Percentiles rank a stretch among this genome's conserved stretches.
phyloP scores from a whole-genome alignment of 805 yeast genomes.

The Pichia cephalocereana region DNA sequence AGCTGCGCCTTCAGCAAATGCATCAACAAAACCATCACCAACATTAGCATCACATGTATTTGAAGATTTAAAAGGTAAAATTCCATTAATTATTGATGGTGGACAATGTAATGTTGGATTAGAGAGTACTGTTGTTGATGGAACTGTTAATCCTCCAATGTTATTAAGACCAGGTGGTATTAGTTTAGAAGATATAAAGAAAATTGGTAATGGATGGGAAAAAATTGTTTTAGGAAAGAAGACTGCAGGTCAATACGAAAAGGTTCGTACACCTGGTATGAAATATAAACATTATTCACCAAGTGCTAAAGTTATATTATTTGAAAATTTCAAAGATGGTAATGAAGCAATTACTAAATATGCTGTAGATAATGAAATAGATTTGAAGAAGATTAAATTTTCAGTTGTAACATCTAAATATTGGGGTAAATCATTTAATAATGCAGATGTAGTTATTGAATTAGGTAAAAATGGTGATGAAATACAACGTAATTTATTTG shows the following conservation, averaged over 20 bases:
- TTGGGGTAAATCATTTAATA: conserved; percentile 20
- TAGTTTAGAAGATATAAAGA: conserved; percentile 62
- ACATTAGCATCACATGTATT: conserved; percentile 81
- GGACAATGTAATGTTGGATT: conserved; percentile 85
- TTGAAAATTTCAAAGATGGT: conserved; percentile 43
- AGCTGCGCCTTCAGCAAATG: conserved; percentile 98
- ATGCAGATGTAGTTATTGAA: conserved; percentile 8
- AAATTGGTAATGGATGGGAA: conserved; percentile 54
- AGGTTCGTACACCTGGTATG: conserved; percentile 94
- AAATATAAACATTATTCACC: conserved; percentile 95
- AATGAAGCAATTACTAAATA: conserved; percentile 23
- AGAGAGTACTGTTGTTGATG: conserved; percentile 92
- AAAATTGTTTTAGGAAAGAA: conserved; percentile 54
- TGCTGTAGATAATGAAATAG: conserved; percentile 3
- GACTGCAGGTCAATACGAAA: conserved; percentile 55
- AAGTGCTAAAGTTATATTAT: conserved; percentile 66
- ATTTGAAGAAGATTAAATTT: conserved; percentile 24
- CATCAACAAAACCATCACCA: conserved; percentile 92
- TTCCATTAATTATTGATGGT: conserved; percentile 85
- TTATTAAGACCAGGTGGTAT: conserved; percentile 92
- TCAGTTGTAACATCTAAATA: conserved; percentile 43
- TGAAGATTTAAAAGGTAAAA: conserved; percentile 68
- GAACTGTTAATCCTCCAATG: conserved; percentile 76
- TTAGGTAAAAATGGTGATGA: conserved; percentile 44
- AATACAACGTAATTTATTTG: conserved; percentile 70